Percentiles rank a stretch among this genome's conserved stretches.
Evolutionary conservation across 2,329 filamentous ascomycete species (phyloP).

Genomic region (Ceratocystiopsis brevicomis): DNA sequence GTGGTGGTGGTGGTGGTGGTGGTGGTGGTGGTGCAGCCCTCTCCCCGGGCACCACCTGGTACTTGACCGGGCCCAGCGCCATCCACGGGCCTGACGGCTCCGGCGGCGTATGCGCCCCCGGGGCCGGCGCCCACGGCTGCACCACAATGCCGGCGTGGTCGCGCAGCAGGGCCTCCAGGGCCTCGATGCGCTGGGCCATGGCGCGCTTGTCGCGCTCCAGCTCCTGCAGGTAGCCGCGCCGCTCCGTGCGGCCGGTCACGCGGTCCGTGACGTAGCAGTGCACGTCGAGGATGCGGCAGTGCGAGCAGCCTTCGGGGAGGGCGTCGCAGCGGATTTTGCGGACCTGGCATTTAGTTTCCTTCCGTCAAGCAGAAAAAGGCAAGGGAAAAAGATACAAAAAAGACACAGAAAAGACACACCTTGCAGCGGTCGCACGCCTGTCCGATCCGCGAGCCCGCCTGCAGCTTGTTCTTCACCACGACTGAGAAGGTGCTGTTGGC

Average conservation of each 20-base stretch:
- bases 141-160: not conserved
- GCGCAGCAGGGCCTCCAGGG: conserved; percentile 47
- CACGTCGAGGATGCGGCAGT: conserved; percentile 57
- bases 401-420: conserved; percentile 23
- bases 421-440: conserved; percentile 84
- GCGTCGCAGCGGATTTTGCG: conserved; percentile 81
- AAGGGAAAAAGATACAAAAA: not conserved
- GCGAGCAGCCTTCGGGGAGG: conserved; percentile 60
- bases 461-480: conserved; percentile 35
- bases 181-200: conserved; percentile 45
- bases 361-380: too few species aligned
- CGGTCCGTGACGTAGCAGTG: conserved; percentile 75
- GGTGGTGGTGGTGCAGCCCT: too few species aligned
- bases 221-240: conserved; percentile 58
- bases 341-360: conserved; percentile 33
- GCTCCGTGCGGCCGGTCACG: conserved; percentile 63
- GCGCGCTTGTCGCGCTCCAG: conserved; percentile 54
- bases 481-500: conserved; percentile 29
- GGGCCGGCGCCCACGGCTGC: too few species aligned
- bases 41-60: too few species aligned
- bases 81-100: too few species aligned
- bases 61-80: too few species aligned
- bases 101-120: too few species aligned
- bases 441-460: conserved; percentile 45
- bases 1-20: too few species aligned